phyloP scores from a whole-genome alignment of 2,329 filamentous ascomycete species.

The Neonectria sp. region DNA sequence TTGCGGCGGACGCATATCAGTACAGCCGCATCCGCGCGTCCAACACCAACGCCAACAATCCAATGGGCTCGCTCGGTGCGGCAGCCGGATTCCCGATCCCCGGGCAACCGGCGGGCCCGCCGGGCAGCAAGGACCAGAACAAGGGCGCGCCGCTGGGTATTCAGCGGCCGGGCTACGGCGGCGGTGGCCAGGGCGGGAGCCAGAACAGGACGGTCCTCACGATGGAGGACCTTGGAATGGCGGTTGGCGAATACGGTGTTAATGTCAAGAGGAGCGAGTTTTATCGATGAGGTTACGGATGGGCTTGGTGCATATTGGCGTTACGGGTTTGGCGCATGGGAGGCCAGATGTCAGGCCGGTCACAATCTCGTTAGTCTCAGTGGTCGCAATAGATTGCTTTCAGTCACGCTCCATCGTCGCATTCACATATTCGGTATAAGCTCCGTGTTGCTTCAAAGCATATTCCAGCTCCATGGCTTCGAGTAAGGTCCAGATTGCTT shows the following conservation, averaged over 20 bases:
- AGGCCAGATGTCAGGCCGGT: conserved; percentile 38
- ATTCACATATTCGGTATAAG: conserved; percentile 27
- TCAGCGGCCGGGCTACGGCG: conserved; percentile 85
- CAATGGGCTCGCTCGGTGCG: conserved; percentile 88
- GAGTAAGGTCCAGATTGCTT: conserved; percentile 19
- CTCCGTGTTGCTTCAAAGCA: conserved; percentile 13
- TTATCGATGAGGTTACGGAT: conserved; percentile 75
- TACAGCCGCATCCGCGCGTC: conserved; percentile 97
- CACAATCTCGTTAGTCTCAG: conserved; percentile 20
- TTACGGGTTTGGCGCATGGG: conserved; percentile 42
- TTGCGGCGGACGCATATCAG: conserved; percentile 97
- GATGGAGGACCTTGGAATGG: conserved; percentile 99
- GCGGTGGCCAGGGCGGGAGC: conserved; percentile 88
- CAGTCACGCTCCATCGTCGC: conserved; percentile 14
- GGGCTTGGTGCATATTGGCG: conserved; percentile 25
- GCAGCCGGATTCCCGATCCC: conserved; percentile 78
- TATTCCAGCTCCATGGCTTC: not conserved
- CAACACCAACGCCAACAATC: conserved; percentile 87
- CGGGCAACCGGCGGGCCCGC: conserved; percentile 72
- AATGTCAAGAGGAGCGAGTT: conserved; percentile 99
- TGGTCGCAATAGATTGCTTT: conserved; percentile 32
- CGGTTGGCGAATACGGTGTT: conserved; percentile 96
- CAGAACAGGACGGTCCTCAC: conserved; percentile 95
- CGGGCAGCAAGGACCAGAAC: conserved; percentile 70
- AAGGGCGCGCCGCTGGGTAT: conserved; percentile 77